Percentiles rank a stretch among this genome's conserved stretches.
phyloP scores from a whole-genome alignment of 345 rosid genomes.

The Sonneratia alba region DNA sequence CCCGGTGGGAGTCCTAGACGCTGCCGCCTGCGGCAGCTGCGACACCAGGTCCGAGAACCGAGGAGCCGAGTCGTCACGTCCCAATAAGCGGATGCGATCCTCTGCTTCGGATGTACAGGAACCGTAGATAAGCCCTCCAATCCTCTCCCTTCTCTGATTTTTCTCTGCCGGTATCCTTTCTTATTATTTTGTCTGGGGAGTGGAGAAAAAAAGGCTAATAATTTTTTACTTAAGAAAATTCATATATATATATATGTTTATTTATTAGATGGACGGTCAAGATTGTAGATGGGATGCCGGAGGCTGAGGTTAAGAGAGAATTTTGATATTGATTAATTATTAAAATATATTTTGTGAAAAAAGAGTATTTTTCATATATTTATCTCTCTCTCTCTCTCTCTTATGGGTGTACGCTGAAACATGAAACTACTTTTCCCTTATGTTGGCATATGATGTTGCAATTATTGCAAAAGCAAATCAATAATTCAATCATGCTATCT shows the following conservation, averaged over 20 bases:
- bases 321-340: not conserved
- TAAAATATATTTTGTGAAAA: not conserved
- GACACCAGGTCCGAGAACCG: conserved; percentile 33
- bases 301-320: not conserved
- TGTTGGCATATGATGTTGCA: not conserved
- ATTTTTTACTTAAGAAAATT: not conserved
- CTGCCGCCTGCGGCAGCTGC: conserved; percentile 49
- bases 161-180: not conserved
- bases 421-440: not conserved
- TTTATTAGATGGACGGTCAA: not conserved
- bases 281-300: not conserved
- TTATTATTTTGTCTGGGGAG: not conserved
- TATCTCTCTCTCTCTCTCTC: not conserved
- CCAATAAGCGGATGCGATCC: conserved; percentile 6
- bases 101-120: conserved; percentile 10
- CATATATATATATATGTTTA: not conserved
- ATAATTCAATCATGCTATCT: not conserved
- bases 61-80: conserved; percentile 18
- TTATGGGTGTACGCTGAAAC: not conserved
- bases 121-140: conserved; percentile 8
- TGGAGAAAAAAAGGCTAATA: not conserved
- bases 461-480: conserved; percentile 6
- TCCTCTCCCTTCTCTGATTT: not conserved
- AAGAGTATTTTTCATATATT: not conserved
- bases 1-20: conserved; percentile 60